Base-by-base conservation (phyloP, 1,284 basidiomycete genomes). In the Pholiota adiposa region DNA sequence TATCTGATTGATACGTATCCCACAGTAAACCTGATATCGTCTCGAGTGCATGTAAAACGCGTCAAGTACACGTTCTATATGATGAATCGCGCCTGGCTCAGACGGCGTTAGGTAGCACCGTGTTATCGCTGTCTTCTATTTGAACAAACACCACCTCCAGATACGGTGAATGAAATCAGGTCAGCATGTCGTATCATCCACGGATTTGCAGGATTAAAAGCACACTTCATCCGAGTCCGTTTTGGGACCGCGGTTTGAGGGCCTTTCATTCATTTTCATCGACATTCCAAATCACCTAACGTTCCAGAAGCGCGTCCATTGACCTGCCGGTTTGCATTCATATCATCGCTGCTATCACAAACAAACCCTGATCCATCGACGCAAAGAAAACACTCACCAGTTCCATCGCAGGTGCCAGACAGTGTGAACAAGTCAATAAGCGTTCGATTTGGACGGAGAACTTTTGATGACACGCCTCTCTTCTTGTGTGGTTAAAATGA, bases 221-320 rank as follows among this genome's bases (percentile, higher is more conserved):
- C 40, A n/a, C 8, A 19, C 40, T 43, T 43, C n/a, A n/a, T n/a
- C n/a, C n/a, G n/a, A n/a, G n/a, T n/a, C 40, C 40, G 21, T 43
- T 43, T 43, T 43, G 9, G 40, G 19, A 2, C 7, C 19, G 6
- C 8, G 11, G 7, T 23, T 43, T 43, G 18, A 43, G 40, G 40
- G 40, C 21, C 40, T 21, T 43, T 43, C 40, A 41, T 41, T 21
- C 21, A 43, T 27, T 23, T 46, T 46, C 7, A 4, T 23, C 23
- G 44, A 46, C 14, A 46, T 46, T 16, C 23, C 9, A 46, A 16
- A 27, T 46, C 44, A n/a, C 23, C 14, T 44, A 58, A 52, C 57
- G 36, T 57, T 61, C 59, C 51, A 55, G 56, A 58, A 58, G 21
- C 29, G 25, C 31, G 48, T 18, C 50, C 21, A 18, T 43, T 56